Percentiles rank a stretch among this genome's conserved stretches.
These are phyloP conservation scores for Cyclospora cayetanensis DNA, from an alignment of 169 alveolate genomes.

Conservation along the genomic window DNA sequence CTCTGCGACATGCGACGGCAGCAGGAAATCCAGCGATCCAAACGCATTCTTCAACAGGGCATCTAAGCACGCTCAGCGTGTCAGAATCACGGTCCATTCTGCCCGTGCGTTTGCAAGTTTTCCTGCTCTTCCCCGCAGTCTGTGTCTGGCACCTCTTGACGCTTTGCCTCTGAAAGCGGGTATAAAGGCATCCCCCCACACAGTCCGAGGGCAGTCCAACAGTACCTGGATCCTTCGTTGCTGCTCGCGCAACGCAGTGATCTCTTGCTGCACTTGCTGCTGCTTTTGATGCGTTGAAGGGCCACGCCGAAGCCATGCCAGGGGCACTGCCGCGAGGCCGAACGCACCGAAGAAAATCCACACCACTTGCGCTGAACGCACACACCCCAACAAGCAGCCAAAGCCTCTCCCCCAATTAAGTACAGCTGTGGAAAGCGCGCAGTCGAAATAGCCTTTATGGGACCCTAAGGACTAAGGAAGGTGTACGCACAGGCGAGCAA, in stretches of 20 bases:
- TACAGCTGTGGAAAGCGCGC: too few species aligned
- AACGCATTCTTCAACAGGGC: too few species aligned
- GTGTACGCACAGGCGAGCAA: too few species aligned
- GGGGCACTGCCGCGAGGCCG: conserved; percentile 10
- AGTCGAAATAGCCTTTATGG: too few species aligned
- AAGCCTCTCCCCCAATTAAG: too few species aligned
- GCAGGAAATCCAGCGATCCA: not conserved
- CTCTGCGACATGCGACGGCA: not conserved
- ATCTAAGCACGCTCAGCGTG: too few species aligned
- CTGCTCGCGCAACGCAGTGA: conserved; percentile 2
- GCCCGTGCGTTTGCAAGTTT: not conserved
- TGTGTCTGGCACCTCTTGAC: not conserved
- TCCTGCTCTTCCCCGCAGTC: not conserved
- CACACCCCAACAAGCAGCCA: too few species aligned
- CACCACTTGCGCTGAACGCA: conserved; percentile 43
- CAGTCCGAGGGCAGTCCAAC: not conserved
- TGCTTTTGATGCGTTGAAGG: conserved; percentile 35
- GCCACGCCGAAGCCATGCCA: conserved; percentile 21
- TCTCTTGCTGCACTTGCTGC: conserved; percentile 31
- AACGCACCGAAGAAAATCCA: conserved; percentile 52
- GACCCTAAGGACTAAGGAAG: too few species aligned
- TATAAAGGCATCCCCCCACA: not conserved
- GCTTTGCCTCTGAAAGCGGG: not conserved
- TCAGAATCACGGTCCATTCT: not conserved
- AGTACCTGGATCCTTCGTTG: conserved; percentile 37